phyloP scores from a whole-genome alignment of 371 early-diverging fungal species.

The Rhizopus sp. region DNA sequence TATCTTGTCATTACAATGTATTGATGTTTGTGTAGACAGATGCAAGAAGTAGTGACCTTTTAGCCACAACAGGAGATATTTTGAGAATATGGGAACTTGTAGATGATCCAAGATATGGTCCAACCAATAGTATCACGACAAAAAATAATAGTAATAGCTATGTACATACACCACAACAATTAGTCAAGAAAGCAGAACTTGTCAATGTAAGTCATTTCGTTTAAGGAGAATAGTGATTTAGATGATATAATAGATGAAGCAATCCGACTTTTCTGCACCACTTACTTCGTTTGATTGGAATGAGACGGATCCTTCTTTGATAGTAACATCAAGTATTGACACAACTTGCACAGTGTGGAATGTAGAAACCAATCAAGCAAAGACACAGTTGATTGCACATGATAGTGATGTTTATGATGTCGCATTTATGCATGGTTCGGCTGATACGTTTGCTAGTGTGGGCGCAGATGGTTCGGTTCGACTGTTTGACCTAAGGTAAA shows the following conservation, averaged over 20 bases:
- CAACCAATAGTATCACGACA: conserved; percentile 38
- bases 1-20: not conserved
- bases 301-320: conserved; percentile 76
- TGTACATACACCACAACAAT: conserved; percentile 11
- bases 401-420: conserved; percentile 97
- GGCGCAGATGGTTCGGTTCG: conserved; percentile 97
- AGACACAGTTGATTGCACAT: conserved; percentile 97
- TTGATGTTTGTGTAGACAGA: conserved; percentile 32
- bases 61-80: conserved; percentile 89
- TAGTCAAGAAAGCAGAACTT: conserved; percentile 52
- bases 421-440: conserved; percentile 79
- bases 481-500: conserved; percentile 89
- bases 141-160: conserved; percentile 19
- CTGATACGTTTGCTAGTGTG: conserved; percentile 93
- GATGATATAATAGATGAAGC: conserved; percentile 44
- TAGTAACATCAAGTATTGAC: conserved; percentile 92
- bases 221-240: not conserved
- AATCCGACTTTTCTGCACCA: conserved; percentile 80
- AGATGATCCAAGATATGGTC: conserved; percentile 49
- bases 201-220: conserved; percentile 54
- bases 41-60: conserved; percentile 62
- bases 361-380: conserved; percentile 88
- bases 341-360: conserved; percentile 99
- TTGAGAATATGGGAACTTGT: conserved; percentile 87
- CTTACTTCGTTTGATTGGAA: conserved; percentile 98